Percentiles rank a stretch among this genome's conserved stretches.
Conservation (phyloP, 192 early-diverging fungal species). For the Tieghemiomyces parasiticus region DNA sequence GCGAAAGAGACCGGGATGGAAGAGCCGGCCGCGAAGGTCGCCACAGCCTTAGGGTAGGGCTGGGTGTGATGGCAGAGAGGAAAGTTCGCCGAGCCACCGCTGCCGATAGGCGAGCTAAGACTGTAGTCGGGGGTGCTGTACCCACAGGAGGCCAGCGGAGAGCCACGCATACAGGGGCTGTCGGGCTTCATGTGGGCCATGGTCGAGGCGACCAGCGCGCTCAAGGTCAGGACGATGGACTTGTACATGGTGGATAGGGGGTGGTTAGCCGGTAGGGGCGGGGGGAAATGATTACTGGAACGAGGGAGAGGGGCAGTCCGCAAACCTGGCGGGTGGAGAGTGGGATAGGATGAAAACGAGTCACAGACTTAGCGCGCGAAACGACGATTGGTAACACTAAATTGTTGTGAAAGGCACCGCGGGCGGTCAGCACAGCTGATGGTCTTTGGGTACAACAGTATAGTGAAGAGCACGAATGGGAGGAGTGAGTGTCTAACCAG, state of each 20-base stretch:
- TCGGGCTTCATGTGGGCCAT: background rate
- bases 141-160: background rate
- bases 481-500: too few species aligned
- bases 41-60: conserved; percentile 8
- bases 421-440: too few species aligned
- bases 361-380: too few species aligned
- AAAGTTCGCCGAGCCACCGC: background rate
- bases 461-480: too few species aligned
- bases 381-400: too few species aligned
- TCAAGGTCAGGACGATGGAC: background rate
- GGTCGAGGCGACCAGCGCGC: background rate
- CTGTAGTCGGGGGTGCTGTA: conserved; percentile 3
- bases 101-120: conserved; percentile 18
- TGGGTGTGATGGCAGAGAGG: conserved; percentile 17
- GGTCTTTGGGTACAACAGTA: too few species aligned
- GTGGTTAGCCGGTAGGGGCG: conserved; percentile 14
- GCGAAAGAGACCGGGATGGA: conserved; percentile 7
- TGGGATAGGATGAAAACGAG: background rate
- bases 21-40: conserved; percentile 5
- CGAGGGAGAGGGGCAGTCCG: background rate
- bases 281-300: conserved; percentile 7
- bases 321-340: background rate
- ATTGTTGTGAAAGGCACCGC: too few species aligned
- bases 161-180: conserved; percentile 5
- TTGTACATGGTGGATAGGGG: background rate